Conservation (phyloP, 345 rosid species). For the Ailanthus altissimus region DNA sequence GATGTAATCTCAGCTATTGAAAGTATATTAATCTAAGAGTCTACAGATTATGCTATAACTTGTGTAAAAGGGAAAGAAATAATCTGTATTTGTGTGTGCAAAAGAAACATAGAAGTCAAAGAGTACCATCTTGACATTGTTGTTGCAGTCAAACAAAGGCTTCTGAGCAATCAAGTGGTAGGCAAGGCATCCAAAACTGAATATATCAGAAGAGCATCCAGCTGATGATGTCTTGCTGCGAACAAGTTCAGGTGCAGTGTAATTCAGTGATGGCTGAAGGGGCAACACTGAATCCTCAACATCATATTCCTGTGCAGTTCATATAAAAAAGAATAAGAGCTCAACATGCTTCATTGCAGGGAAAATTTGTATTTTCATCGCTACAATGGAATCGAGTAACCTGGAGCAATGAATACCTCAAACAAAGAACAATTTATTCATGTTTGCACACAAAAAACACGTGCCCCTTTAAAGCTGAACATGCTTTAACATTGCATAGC, state of each 20-base stretch:
- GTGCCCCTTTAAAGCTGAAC: neutral
- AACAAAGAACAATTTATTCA: neutral
- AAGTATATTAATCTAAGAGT: neutral
- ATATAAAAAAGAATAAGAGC: constrained; percentile 22
- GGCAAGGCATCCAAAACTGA: constrained; percentile 94
- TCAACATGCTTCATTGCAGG: neutral
- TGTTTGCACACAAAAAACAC: neutral
- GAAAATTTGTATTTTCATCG: constrained; percentile 3
- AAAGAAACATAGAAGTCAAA: constrained; percentile 11
- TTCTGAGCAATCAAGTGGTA: constrained; percentile 87
- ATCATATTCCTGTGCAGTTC: constrained; percentile 76
- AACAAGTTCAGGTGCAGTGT: constrained; percentile 92
- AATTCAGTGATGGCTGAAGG: constrained; percentile 89
- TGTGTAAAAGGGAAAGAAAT: neutral
- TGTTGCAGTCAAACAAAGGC: constrained; percentile 91
- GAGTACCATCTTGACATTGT: constrained; percentile 94
- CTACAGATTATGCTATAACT: neutral
- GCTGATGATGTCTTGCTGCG: constrained; percentile 69
- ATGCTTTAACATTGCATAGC: neutral
- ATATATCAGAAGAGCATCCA: constrained; percentile 81
- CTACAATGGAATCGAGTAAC: neutral
- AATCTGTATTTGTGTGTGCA: neutral
- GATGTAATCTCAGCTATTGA: neutral
- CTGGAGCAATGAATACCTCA: neutral
- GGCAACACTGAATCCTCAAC: constrained; percentile 93